Evolutionary conservation across 192 early-diverging fungal species (phyloP), one percentile per base, ranked within the genome.

Genomic region (Rhizophagus sp.): DNA sequence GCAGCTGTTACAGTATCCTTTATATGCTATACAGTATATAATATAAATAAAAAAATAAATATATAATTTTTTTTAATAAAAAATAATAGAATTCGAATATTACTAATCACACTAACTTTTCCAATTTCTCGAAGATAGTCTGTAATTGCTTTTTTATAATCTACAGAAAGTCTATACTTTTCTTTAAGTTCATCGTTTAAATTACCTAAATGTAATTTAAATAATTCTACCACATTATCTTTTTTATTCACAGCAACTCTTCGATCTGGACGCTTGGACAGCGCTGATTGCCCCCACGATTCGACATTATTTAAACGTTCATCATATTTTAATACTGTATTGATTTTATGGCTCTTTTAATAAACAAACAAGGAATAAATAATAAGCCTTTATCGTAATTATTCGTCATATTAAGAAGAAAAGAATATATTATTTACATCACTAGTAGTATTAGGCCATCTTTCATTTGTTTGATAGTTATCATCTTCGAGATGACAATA

Each of bases 171-270:
- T 11, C 47, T 41, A 17, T 49, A 25, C 8, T 11, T 4, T 17
- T 41, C 41, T 36, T 25, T 49, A 22, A 86, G 82, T 17, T 81
- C 65, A 13, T 27, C 78, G n/a, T 84, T 2, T 13, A 49, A 39
- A 4, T 72, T 15, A 74, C 22, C 24, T 17, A 74, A 61, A 36
- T 52, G 24, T 8, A 74, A 15, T 49, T 57, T 74, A 74, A 74
- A 74, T 57, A 74, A 74, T 61, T 74, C 72, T 17, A 27, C 61
- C 4, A 74, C 49, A 7, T 12, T 15, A 25, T 47, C 34, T 44
- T 5, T 10, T 30, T 50, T 30, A 25, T 22, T 25, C 1, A 1
- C 19, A 41, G 34, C 12, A 22, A 52, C 13, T 3, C 15, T 13
- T 30, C 49, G n/a, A 7, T n/a, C n/a, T n/a, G n/a, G n/a, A n/a